Evolutionary conservation across 108 stramenopile genomes (phyloP).

Genomic region (Cylindrotheca fusiformis): DNA sequence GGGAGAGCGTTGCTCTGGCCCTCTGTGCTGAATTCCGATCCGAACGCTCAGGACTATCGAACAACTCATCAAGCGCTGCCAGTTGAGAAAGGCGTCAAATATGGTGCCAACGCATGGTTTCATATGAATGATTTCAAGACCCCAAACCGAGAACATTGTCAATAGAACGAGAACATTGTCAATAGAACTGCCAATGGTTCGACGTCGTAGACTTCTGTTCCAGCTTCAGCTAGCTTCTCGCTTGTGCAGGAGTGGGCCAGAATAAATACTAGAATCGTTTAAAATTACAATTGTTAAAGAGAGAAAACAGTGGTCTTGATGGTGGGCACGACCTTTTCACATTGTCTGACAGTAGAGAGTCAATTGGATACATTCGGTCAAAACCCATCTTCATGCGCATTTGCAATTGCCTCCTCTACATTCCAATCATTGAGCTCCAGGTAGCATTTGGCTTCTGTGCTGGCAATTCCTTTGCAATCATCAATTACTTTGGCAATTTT

Average conservation of each 20-base stretch:
- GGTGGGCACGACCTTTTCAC: too few species aligned
- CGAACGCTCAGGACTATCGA: conserved; percentile 55
- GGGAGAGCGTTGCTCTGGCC: conserved; percentile 88
- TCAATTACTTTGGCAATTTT: too few species aligned
- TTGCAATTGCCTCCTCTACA: conserved; percentile 37
- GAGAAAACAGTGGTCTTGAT: too few species aligned
- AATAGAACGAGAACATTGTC: not conserved
- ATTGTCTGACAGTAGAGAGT: too few species aligned
- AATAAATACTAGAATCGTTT: too few species aligned
- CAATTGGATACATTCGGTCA: too few species aligned
- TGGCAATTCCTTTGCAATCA: too few species aligned
- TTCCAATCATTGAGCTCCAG: conserved; percentile 62
- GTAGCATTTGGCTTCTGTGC: conserved; percentile 48
- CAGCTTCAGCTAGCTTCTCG: too few species aligned
- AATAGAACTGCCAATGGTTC: too few species aligned
- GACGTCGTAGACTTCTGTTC: too few species aligned
- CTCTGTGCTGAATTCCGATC: conserved; percentile 63
- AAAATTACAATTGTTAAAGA: too few species aligned
- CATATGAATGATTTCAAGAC: conserved; percentile 56
- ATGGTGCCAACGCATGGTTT: conserved; percentile 87
- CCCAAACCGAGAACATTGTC: conserved; percentile 21
- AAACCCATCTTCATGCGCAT: conserved; percentile 41
- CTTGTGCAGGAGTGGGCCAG: too few species aligned
- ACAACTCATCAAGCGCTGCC: conserved; percentile 83
- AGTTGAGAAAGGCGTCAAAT: conserved; percentile 69